Conservation (phyloP, 805 yeast species). For the Metschnikowia rubicola region DNA sequence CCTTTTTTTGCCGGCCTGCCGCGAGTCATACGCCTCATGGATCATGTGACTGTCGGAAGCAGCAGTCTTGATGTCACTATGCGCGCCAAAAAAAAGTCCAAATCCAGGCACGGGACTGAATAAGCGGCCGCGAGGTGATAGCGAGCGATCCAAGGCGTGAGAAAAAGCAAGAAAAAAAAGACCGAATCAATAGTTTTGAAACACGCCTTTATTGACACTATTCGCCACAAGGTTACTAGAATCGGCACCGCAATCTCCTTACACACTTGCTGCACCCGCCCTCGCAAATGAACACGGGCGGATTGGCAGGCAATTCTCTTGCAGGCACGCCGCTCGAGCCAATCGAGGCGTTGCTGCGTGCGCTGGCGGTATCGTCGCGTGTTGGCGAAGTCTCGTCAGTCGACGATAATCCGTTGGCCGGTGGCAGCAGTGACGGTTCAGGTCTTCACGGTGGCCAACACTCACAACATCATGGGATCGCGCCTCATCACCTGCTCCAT, state of each 20-base stretch:
- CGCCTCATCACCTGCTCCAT: slow-evolving; percentile 11
- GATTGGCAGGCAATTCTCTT: slow-evolving; percentile 12
- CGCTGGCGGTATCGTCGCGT: slow-evolving; percentile 10
- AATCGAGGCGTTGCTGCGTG: slow-evolving; percentile 15
- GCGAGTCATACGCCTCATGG: too few relatives aligned
- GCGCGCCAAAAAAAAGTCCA: slow-evolving; percentile 3
- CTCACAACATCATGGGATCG: slow-evolving; percentile 12
- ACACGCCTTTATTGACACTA: not conserved
- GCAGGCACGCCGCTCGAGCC: slow-evolving; percentile 15
- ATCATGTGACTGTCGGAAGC: not conserved
- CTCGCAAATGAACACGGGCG: slow-evolving; percentile 14
- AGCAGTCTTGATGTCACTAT: slow-evolving; percentile 1
- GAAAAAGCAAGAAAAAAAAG: not conserved
- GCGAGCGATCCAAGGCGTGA: slow-evolving; percentile 1
- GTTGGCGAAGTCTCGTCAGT: slow-evolving; percentile 12
- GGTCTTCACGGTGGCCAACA: slow-evolving; percentile 2
- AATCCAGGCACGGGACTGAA: not conserved
- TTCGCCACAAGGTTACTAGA: too few relatives aligned
- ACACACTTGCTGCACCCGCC: not conserved
- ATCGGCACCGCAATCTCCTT: too few relatives aligned
- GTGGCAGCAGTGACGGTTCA: not conserved
- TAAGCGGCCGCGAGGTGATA: not conserved
- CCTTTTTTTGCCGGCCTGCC: too few relatives aligned
- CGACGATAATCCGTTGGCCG: slow-evolving; percentile 7
- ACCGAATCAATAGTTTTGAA: not conserved